A percentile compares a stretch with the other conserved stretches of the same genome.
Evolutionary conservation across 805 yeast genomes (phyloP).

Genomic region (Wickerhamiella vanderwaltii): DNA sequence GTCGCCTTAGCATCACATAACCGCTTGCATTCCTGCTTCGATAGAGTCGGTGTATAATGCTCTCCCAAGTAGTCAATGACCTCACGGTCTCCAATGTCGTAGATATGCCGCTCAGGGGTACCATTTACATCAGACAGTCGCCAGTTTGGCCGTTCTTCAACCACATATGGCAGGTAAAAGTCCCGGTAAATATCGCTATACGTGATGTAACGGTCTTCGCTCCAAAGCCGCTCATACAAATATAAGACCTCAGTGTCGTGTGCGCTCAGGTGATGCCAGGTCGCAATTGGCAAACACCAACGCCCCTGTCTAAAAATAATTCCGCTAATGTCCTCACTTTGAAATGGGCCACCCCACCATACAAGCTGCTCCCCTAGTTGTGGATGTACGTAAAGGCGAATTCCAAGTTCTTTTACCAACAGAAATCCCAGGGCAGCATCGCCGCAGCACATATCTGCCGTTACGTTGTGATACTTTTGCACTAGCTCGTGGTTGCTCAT

Average conservation of each 20-base stretch:
- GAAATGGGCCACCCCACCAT: conserved; percentile 21
- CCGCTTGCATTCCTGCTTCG: conserved; percentile 10
- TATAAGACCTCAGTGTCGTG: conserved; percentile 24
- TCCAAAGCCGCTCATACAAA: conserved; percentile 24
- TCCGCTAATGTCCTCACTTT: conserved; percentile 24
- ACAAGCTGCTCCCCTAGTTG: conserved; percentile 10
- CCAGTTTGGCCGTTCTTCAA: conserved; percentile 22
- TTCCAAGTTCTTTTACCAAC: conserved; percentile 17
- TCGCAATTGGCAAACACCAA: conserved; percentile 26
- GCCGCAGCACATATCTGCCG: conserved; percentile 27
- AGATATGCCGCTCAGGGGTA: background rate
- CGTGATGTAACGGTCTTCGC: conserved; percentile 15
- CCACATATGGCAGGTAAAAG: conserved; percentile 25
- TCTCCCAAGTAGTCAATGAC: background rate
- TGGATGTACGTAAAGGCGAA: conserved; percentile 12
- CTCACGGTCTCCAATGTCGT: background rate
- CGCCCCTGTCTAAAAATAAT: conserved; percentile 14
- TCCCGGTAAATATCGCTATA: conserved; percentile 26
- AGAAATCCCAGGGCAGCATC: conserved; percentile 26
- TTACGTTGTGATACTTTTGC: conserved; percentile 18
- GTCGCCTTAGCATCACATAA: conserved; percentile 15
- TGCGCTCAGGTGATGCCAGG: conserved; percentile 26
- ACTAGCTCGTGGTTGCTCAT: conserved; percentile 9
- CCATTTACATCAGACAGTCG: conserved; percentile 12
- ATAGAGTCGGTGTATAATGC: background rate